A percentile compares a stretch with the other conserved stretches of the same genome.
These are phyloP conservation scores for Ceratobasidium theobromae DNA, from an alignment of 1,284 basidiomycete species.

Conservation along the genomic window DNA sequence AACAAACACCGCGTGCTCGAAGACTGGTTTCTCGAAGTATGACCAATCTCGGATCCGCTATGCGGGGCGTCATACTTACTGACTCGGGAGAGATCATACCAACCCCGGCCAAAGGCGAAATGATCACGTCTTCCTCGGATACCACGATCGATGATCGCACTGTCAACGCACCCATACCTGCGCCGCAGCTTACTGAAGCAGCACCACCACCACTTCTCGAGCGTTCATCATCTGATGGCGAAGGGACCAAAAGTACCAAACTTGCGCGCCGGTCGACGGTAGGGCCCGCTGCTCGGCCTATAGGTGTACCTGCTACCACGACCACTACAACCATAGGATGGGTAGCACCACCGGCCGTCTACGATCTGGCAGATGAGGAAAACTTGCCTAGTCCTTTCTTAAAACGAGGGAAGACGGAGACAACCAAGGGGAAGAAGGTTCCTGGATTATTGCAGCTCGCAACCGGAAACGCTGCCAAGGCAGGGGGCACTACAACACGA, in stretches of 20 bases:
- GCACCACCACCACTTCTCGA: constrained; percentile 45
- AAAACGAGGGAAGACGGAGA: constrained; percentile 43
- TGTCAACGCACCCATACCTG: not conserved
- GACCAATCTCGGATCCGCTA: constrained; percentile 59
- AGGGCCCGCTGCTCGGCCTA: constrained; percentile 33
- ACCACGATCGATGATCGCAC: constrained; percentile 59
- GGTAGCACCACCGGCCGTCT: constrained; percentile 49
- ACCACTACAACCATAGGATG: constrained; percentile 15
- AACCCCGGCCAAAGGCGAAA: constrained; percentile 62
- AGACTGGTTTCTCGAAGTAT: constrained; percentile 41
- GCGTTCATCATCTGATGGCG: constrained; percentile 35
- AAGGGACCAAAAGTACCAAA: constrained; percentile 22
- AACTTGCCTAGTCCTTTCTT: constrained; percentile 83
- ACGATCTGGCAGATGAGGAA: constrained; percentile 73
- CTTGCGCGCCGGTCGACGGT: constrained; percentile 34
- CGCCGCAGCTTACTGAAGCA: constrained; percentile 4
- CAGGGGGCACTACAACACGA: constrained; percentile 2
- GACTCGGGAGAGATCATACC: constrained; percentile 67
- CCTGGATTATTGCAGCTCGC: constrained; percentile 19
- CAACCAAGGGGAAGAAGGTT: constrained; percentile 6
- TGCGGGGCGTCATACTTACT: constrained; percentile 79
- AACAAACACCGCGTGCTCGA: constrained; percentile 25
- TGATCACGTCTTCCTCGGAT: constrained; percentile 63
- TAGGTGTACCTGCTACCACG: constrained; percentile 33
- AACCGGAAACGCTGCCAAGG: constrained; percentile 25